Evolutionary conservation across 2,329 filamentous ascomycete species (phyloP), one percentile per base, ranked within the genome.

Genomic region (Alternaria hordeiaustralica): DNA sequence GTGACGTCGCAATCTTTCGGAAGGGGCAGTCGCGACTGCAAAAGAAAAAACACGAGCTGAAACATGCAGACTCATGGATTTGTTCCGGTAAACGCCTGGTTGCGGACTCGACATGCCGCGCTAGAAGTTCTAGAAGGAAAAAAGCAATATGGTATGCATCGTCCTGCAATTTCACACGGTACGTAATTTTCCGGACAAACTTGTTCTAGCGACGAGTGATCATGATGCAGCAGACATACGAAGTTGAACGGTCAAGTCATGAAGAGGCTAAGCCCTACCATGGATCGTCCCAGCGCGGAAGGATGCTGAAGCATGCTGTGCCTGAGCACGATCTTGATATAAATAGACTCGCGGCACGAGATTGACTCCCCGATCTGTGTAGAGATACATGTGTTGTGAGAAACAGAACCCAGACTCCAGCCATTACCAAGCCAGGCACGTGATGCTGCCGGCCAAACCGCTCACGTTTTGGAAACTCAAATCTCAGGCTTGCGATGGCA

Each of bases 401-500:
- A 60, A 70, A 69, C 72, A 65, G 66, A 63, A 60, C 63, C 65
- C 61, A 72, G 65, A 68, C 69, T 61, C 59, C 59, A 60, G 60
- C 62, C 54, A 64, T 67, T 33, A 51, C 67, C 60, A 71, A 67
- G 66, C 69, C 66, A 69, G 70, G 69, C 63, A 61, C 50, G 55
- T 55, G 36, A 55, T 64, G 56, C 57, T 66, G 30, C 60, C 65
- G 69, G 65, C 71, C 65, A 79, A 77, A 78, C 75, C 66, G 63
- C 70, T 68, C 71, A 64, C 58, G 75, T 79, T 79, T 78, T 74
- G 74, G 53, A 56, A 67, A 67, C 60, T 68, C 58, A 46, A 62
- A 63, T 63, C 59, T 65, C 58, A 51, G 60, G 50, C 33, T 63
- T 47, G 50, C 49, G 49, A 62, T 47, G 36, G 44, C 46, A 36